Conservation (phyloP, 31 red algal genomes). For the Endocladia muricata region DNA sequence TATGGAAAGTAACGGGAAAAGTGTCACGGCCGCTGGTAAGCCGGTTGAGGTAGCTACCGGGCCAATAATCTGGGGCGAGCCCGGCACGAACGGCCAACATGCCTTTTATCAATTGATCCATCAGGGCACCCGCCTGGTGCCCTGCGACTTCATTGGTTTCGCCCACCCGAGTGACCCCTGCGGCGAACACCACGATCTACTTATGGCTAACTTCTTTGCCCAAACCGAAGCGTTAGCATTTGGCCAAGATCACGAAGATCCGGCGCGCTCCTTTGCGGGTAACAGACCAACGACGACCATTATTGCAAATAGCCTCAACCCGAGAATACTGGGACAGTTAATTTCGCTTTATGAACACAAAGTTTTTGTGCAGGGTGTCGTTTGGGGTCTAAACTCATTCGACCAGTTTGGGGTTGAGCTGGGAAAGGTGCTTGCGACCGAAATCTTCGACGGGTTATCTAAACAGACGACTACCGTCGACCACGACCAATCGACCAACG, state of each 20-base stretch:
- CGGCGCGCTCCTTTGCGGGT: conserved; percentile 84
- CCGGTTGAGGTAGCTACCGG: conserved; percentile 51
- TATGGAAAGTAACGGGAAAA: conserved; percentile 99
- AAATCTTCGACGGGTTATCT: no score
- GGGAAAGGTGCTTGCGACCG: conserved; percentile 93
- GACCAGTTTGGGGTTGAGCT: conserved; percentile 99
- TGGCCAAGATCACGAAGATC: conserved; percentile 82
- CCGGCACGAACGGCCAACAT: conserved; percentile 98
- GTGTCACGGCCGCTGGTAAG: conserved; percentile 76
- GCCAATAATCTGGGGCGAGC: conserved; percentile 92
- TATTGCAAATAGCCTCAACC: conserved; percentile 46
- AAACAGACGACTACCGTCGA: no score
- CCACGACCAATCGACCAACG: no score
- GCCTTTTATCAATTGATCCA: conserved; percentile 99
- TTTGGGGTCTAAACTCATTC: conserved; percentile 98
- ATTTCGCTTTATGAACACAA: conserved; percentile 95
- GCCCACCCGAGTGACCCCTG: conserved; percentile 69
- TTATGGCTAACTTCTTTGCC: conserved; percentile 98
- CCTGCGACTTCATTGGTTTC: conserved; percentile 95
- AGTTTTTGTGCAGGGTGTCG: conserved; percentile 81
- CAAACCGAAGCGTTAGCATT: conserved; percentile 93
- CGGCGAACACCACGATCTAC: conserved; percentile 96
- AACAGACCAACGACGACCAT: conserved; percentile 79
- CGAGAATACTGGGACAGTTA: conserved; percentile 73
- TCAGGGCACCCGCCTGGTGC: conserved; percentile 92